Conservation (phyloP, 2,329 filamentous ascomycete species). For the Fusarium chlamydosporum region DNA sequence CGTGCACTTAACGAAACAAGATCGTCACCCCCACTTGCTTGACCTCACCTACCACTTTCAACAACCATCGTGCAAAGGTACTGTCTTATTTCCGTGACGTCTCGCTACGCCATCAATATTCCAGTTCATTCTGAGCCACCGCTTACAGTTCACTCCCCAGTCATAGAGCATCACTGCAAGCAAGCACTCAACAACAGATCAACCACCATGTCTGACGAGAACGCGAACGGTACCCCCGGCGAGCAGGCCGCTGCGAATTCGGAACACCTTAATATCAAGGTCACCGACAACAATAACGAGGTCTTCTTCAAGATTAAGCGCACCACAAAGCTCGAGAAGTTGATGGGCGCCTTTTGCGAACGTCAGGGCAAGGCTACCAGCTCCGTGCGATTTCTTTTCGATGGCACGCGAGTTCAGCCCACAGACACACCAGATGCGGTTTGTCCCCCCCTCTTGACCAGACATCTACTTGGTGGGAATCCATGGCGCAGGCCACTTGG, state of each 20-base stretch:
- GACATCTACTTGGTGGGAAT: not conserved
- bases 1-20: slow-evolving; percentile 20
- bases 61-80: slow-evolving; percentile 35
- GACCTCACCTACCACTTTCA: slow-evolving; percentile 11
- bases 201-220: slow-evolving; percentile 63
- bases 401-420: slow-evolving; percentile 91
- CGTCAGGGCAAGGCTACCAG: slow-evolving; percentile 88
- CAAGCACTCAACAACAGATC: not conserved
- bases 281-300: slow-evolving; percentile 99
- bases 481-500: not conserved
- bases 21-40: slow-evolving; percentile 32
- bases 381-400: slow-evolving; percentile 94
- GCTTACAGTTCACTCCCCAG: slow-evolving; percentile 31
- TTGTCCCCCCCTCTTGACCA: slow-evolving; percentile 60
- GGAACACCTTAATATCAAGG: slow-evolving; percentile 99
- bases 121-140: slow-evolving; percentile 14
- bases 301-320: slow-evolving; percentile 99
- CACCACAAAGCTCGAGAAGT: slow-evolving; percentile 93
- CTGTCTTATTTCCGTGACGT: slow-evolving; percentile 14
- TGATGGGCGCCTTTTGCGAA: slow-evolving; percentile 98
- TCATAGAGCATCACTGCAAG: slow-evolving; percentile 13
- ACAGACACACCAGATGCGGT: slow-evolving; percentile 93
- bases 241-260: slow-evolving; percentile 63
- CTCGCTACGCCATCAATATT: slow-evolving; percentile 23
- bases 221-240: slow-evolving; percentile 66